phyloP scores from a whole-genome alignment of 176 grass and related monocot genomes.

The Panicum miliaceum region DNA sequence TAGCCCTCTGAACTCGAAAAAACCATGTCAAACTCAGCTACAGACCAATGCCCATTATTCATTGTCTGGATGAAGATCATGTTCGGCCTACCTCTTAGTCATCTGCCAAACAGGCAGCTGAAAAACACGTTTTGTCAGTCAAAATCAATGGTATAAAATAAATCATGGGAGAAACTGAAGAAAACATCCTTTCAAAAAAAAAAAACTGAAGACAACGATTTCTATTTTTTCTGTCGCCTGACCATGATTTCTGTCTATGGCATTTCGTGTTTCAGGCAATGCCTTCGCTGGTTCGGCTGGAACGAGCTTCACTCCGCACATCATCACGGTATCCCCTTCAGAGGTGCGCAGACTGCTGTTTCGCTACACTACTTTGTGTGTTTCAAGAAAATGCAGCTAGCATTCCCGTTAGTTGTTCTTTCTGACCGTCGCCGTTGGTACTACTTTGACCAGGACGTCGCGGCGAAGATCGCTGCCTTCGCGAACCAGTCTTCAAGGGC shows the following conservation, averaged over 20 bases:
- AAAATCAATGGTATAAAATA: background rate
- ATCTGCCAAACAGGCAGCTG: background rate
- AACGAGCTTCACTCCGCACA: constrained; percentile 84
- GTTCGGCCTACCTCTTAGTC: background rate
- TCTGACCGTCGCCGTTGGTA: background rate
- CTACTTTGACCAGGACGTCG: constrained; percentile 51
- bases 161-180: background rate
- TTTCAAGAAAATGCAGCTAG: background rate
- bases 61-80: background rate
- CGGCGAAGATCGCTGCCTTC: constrained; percentile 67
- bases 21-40: background rate
- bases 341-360: constrained; percentile 35
- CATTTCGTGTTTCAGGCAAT: constrained; percentile 49
- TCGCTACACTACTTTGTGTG: background rate
- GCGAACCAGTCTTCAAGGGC: constrained; percentile 65
- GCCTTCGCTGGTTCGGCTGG: constrained; percentile 80
- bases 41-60: background rate
- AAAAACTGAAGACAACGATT: background rate
- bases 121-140: background rate
- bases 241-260: background rate
- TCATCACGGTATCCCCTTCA: constrained; percentile 67
- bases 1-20: background rate
- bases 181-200: background rate
- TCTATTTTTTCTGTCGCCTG: background rate
- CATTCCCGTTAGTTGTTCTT: no score